Percentiles rank a stretch among this genome's conserved stretches.
Conservation (phyloP, 345 rosid species). For the Eucalyptus leucophloia region DNA sequence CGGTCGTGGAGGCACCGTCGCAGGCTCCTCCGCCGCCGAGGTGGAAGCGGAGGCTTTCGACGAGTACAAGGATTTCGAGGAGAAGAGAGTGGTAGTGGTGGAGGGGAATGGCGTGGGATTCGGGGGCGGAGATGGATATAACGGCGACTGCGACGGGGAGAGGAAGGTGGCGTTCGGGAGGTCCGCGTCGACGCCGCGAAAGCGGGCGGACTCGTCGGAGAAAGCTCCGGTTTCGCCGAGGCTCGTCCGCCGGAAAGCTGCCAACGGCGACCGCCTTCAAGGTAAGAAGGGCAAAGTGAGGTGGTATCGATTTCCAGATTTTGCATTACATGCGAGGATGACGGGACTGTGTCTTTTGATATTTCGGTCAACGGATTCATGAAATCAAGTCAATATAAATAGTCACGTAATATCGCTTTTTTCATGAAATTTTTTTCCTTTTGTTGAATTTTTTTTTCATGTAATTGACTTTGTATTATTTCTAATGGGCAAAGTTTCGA, state of each 20-base stretch:
- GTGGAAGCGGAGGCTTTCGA: neutral
- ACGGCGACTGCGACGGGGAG: neutral
- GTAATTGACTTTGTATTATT: neutral
- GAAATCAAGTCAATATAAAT: neutral
- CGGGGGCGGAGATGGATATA: neutral
- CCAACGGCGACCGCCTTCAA: neutral
- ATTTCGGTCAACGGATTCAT: neutral
- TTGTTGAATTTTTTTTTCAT: neutral
- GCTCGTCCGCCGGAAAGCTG: constrained; percentile 19
- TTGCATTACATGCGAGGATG: neutral
- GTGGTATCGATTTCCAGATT: neutral
- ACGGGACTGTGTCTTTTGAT: neutral
- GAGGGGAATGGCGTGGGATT: neutral
- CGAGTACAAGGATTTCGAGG: neutral
- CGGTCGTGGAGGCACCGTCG: neutral
- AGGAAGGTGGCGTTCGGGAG: constrained; percentile 3
- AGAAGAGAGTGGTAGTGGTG: neutral
- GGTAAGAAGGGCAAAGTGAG: neutral
- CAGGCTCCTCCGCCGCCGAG: neutral
- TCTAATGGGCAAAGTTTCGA: neutral
- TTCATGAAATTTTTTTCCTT: constrained; percentile 20
- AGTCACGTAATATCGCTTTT: neutral
- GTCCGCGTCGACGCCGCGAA: constrained; percentile 9
- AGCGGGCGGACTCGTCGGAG: constrained; percentile 6
- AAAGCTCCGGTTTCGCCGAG: constrained; percentile 35